phyloP scores from a whole-genome alignment of 306 rosid species.

The Potentilla sterilis region DNA sequence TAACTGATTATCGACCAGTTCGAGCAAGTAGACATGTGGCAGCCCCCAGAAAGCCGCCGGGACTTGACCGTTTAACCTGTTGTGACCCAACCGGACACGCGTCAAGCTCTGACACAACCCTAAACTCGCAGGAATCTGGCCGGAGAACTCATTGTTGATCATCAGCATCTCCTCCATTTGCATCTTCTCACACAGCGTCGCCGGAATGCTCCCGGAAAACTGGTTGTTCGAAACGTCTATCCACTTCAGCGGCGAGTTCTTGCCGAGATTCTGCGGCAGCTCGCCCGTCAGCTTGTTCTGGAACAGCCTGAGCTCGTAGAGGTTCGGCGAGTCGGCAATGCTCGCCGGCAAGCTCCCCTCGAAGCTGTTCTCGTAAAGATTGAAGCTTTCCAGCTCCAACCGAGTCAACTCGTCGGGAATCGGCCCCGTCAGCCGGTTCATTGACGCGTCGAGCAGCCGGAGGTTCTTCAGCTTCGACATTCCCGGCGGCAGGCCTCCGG shows the following conservation, averaged over 20 bases:
- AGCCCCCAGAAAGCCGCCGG: conserved; percentile 85
- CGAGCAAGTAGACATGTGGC: conserved; percentile 58
- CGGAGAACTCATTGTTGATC: conserved; percentile 56
- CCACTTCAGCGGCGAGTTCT: conserved; percentile 56
- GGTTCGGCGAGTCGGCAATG: conserved; percentile 51
- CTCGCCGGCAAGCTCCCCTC: conserved; percentile 64
- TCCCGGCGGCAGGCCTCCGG: conserved; percentile 67
- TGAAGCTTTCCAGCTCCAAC: conserved; percentile 64
- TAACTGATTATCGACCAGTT: conserved; percentile 52
- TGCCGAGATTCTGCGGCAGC: conserved; percentile 62
- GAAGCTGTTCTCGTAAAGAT: conserved; percentile 67
- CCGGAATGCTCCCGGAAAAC: conserved; percentile 65
- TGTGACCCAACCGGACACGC: conserved; percentile 60
- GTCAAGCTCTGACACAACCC: conserved; percentile 57
- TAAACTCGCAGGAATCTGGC: conserved; percentile 55
- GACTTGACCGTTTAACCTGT: conserved; percentile 58
- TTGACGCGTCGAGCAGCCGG: conserved; percentile 67
- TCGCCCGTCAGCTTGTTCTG: conserved; percentile 54
- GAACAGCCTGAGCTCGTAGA: conserved; percentile 65
- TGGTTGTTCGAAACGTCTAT: conserved; percentile 62
- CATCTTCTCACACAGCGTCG: conserved; percentile 46
- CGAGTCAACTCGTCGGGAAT: conserved; percentile 67
- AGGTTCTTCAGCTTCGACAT: conserved; percentile 58
- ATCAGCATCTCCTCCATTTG: conserved; percentile 61
- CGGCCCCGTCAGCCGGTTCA: conserved; percentile 58